Percentiles rank a stretch among this genome's conserved stretches.
phyloP scores from a whole-genome alignment of 1,284 basidiomycete genomes.

The Butyriboletus appendiculatus region DNA sequence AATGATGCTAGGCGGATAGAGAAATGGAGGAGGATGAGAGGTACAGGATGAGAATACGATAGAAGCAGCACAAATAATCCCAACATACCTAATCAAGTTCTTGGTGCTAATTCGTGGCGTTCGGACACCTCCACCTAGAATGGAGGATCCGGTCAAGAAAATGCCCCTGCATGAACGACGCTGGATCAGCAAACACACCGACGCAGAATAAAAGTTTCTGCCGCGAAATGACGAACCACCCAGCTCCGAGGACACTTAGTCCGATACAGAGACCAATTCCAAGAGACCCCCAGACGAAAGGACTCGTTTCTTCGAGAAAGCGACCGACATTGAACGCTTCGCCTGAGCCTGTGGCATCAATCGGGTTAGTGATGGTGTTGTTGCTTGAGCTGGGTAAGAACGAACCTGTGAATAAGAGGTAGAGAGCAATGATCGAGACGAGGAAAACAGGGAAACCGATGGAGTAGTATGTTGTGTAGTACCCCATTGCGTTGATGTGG shows the following conservation, averaged over 20 bases:
- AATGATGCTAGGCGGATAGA: constrained; percentile 73
- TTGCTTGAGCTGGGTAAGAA: neutral
- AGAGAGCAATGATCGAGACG: constrained; percentile 69
- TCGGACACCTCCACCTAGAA: constrained; percentile 94
- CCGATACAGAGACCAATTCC: constrained; percentile 96
- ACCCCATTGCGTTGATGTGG: constrained; percentile 40
- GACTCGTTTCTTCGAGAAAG: constrained; percentile 92
- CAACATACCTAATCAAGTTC: constrained; percentile 87
- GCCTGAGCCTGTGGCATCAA: constrained; percentile 63
- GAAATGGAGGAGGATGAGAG: neutral
- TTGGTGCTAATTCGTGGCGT: constrained; percentile 96
- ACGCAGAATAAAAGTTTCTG: neutral
- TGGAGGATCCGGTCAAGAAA: constrained; percentile 93
- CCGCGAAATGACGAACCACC: constrained; percentile 67
- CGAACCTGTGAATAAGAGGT: constrained; percentile 85
- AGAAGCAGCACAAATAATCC: neutral
- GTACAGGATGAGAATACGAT: neutral
- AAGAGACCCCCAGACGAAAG: constrained; percentile 90
- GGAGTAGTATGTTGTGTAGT: constrained; percentile 53
- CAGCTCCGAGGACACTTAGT: constrained; percentile 91
- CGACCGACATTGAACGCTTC: constrained; percentile 91
- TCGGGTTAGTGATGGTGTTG: constrained; percentile 4
- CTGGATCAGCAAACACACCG: constrained; percentile 8
- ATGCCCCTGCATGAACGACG: constrained; percentile 75
- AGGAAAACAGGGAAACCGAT: constrained; percentile 71